phyloP scores from a whole-genome alignment of 352 stramenopile genomes.

The Phytophthora macrochlamydospora region DNA sequence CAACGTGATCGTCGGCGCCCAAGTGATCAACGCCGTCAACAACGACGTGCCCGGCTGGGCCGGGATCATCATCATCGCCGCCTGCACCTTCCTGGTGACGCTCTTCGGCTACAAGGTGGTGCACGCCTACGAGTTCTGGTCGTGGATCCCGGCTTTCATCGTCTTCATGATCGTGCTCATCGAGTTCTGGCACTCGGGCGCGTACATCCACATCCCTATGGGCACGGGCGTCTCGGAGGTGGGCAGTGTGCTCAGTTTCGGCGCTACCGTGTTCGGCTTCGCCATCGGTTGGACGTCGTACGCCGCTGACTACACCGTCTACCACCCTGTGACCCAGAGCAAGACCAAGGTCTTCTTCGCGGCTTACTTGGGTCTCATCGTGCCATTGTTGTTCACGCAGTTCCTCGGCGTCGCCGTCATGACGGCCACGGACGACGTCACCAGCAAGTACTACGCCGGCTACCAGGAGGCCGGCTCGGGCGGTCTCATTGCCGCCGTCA shows the following conservation, averaged over 20 bases:
- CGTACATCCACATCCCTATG: slow-evolving; percentile 54
- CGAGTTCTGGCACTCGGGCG: slow-evolving; percentile 42
- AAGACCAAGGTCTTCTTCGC: slow-evolving; percentile 55
- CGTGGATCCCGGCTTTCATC: slow-evolving; percentile 53
- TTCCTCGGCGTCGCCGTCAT: slow-evolving; percentile 41
- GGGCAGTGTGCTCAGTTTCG: slow-evolving; percentile 42
- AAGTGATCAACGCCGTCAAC: slow-evolving; percentile 57
- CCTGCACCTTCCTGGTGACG: slow-evolving; percentile 48
- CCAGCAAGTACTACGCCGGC: slow-evolving; percentile 35
- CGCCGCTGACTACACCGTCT: slow-evolving; percentile 54
- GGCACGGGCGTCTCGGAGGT: slow-evolving; percentile 39
- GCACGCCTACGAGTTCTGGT: slow-evolving; percentile 59
- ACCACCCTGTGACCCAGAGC: slow-evolving; percentile 46
- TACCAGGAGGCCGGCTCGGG: slow-evolving; percentile 38
- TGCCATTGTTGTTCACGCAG: slow-evolving; percentile 51
- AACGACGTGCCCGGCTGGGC: slow-evolving; percentile 46
- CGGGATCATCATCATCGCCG: slow-evolving; percentile 52
- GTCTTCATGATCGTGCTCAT: slow-evolving; percentile 52
- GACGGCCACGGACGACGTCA: slow-evolving; percentile 42
- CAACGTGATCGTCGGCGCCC: slow-evolving; percentile 53
- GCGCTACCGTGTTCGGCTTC: slow-evolving; percentile 39
- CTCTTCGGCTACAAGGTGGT: slow-evolving; percentile 59
- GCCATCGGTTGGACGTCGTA: slow-evolving; percentile 46
- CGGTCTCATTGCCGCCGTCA: slow-evolving; percentile 41
- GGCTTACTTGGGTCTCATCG: slow-evolving; percentile 43